Evolutionary conservation across 257 asterid species (phyloP).

Genomic region (Solanum corneliomulleri): DNA sequence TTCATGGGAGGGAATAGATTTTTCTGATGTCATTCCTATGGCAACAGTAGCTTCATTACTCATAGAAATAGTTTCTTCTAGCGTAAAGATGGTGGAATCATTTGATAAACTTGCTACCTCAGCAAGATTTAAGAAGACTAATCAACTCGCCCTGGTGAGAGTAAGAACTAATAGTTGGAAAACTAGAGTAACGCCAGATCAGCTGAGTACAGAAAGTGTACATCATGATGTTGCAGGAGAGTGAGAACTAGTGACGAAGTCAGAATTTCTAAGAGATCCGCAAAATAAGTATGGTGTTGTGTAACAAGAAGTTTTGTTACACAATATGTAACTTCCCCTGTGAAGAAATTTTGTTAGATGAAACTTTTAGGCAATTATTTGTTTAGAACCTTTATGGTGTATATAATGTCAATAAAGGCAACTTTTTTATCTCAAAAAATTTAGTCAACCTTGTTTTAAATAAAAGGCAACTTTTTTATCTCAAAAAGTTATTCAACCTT

Average conservation of each 20-base stretch:
- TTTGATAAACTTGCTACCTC: conserved; percentile 33
- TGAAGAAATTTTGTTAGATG: background rate
- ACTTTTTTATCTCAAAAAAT: too few relatives aligned
- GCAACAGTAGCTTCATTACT: conserved; percentile 39
- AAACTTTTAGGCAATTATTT: background rate
- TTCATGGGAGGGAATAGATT: conserved; percentile 21
- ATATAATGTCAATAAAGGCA: background rate
- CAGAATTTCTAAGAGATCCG: background rate
- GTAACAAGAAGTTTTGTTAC: background rate
- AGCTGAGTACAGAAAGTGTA: background rate
- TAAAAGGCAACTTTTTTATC: background rate
- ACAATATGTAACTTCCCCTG: background rate
- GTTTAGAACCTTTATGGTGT: background rate
- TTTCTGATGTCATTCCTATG: conserved; percentile 20
- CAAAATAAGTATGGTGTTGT: background rate
- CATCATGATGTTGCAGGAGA: background rate
- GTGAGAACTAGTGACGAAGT: background rate
- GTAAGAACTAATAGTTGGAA: background rate
- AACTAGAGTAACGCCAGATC: background rate
- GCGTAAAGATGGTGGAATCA: conserved; percentile 27
- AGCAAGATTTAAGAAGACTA: conserved; percentile 30
- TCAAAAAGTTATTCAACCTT: background rate
- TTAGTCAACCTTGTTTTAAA: too few relatives aligned
- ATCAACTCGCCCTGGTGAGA: background rate
- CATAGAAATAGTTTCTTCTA: conserved; percentile 30